Conservation (phyloP, 2,329 filamentous ascomycete genomes). For the Scolecobasidium constrictum region DNA sequence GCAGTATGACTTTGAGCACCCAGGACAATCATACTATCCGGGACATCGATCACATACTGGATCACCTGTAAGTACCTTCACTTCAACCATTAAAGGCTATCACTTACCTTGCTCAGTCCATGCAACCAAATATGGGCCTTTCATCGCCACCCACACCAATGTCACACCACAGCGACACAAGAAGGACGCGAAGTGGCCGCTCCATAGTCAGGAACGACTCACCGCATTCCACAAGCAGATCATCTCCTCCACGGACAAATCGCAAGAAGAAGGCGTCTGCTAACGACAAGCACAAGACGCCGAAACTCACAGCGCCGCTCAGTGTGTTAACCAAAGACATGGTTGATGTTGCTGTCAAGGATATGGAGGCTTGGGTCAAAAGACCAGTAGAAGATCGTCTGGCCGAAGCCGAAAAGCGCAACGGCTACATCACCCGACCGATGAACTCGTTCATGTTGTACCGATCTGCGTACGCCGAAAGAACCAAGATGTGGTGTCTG, state of each 20-base stretch:
- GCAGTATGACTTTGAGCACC: slow-evolving; percentile 5
- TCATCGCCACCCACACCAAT: slow-evolving; percentile 31
- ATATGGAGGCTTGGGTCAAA: slow-evolving; percentile 74
- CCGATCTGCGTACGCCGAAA: slow-evolving; percentile 79
- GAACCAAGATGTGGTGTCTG: slow-evolving; percentile 68
- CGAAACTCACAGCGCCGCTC: slow-evolving; percentile 54
- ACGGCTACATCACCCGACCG: slow-evolving; percentile 74
- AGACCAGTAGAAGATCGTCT: slow-evolving; percentile 55
- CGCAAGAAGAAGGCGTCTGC: slow-evolving; percentile 33
- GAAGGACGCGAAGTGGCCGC: slow-evolving; percentile 29
- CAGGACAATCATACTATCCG: slow-evolving; percentile 4
- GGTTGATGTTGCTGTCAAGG: slow-evolving; percentile 51
- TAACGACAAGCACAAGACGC: slow-evolving; percentile 33
- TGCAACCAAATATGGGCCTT: slow-evolving; percentile 3
- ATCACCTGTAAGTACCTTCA: slow-evolving; percentile 7
- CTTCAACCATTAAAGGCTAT: not conserved
- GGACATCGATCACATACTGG: slow-evolving; percentile 6
- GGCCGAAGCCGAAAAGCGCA: slow-evolving; percentile 57
- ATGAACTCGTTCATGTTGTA: slow-evolving; percentile 99
- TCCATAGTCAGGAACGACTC: slow-evolving; percentile 21
- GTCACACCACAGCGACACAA: slow-evolving; percentile 29
- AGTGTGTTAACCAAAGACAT: slow-evolving; percentile 59
- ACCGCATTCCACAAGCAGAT: slow-evolving; percentile 19
- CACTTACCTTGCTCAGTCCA: slow-evolving; percentile 2
- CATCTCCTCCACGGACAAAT: slow-evolving; percentile 18